A percentile compares a stretch with the other conserved stretches of the same genome.
These are phyloP conservation scores for Hypholoma sublateritium DNA, from an alignment of 768 basidiomycete genomes.

Conservation along the genomic window DNA sequence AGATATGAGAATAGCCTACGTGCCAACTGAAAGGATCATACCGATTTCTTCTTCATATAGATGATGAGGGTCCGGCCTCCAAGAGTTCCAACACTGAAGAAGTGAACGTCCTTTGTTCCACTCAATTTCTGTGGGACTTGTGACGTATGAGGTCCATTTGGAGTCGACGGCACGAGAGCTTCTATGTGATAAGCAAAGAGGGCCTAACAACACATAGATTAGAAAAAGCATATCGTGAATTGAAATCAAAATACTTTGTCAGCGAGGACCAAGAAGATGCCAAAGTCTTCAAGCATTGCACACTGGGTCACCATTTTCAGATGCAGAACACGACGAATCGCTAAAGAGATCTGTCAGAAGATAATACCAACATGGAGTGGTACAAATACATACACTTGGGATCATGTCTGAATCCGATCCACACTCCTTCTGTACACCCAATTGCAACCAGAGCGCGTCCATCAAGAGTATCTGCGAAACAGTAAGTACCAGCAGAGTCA, in stretches of 20 bases:
- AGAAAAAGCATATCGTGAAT: not conserved
- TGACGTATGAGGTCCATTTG: constrained; percentile 60
- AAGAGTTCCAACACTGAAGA: constrained; percentile 91
- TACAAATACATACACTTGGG: constrained; percentile 61
- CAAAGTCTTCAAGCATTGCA: constrained; percentile 94
- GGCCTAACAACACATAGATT: constrained; percentile 42
- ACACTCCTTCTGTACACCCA: constrained; percentile 95
- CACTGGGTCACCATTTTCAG: constrained; percentile 93
- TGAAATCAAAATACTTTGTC: constrained; percentile 61
- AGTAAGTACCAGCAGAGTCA: constrained; percentile 1
- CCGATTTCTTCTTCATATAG: constrained; percentile 94
- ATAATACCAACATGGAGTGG: not conserved
- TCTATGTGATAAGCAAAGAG: constrained; percentile 96
- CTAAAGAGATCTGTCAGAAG: constrained; percentile 34
- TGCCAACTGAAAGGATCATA: constrained; percentile 16
- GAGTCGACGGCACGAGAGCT: constrained; percentile 88
- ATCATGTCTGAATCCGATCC: constrained; percentile 94
- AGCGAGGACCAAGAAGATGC: constrained; percentile 92
- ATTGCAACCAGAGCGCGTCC: constrained; percentile 86
- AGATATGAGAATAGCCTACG: not conserved
- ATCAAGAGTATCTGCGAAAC: constrained; percentile 70
- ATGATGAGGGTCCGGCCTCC: constrained; percentile 87
- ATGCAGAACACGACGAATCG: constrained; percentile 91
- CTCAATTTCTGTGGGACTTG: constrained; percentile 90
- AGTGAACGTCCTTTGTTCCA: constrained; percentile 89